Conservation (phyloP, 495 filamentous ascomycete species). For the Hypoxylon fuscum region DNA sequence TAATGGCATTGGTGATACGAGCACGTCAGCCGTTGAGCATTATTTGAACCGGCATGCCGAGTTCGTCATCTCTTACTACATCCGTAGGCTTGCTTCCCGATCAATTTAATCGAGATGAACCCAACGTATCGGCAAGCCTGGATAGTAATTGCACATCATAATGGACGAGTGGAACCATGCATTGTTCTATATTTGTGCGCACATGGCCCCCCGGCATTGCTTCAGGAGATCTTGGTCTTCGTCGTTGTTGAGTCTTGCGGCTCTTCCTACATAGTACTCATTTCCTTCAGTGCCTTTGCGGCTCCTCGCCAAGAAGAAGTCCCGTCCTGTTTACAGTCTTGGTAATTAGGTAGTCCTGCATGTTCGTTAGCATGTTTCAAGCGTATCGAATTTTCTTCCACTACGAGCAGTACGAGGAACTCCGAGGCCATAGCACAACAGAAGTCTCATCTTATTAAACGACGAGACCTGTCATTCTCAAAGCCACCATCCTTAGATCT, state of each 20-base stretch:
- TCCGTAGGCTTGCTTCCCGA: constrained; percentile 5
- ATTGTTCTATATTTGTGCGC: not conserved
- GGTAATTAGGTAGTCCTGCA: constrained; percentile 15
- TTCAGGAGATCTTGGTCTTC: not conserved
- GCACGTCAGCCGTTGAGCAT: constrained; percentile 12
- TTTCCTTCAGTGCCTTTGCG: not conserved
- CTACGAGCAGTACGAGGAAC: constrained; percentile 9
- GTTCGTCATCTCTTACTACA: constrained; percentile 7
- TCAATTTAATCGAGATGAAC: constrained; percentile 16
- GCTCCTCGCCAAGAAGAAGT: constrained; percentile 11
- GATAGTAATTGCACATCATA: not conserved
- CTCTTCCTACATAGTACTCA: not conserved
- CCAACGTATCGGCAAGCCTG: too few relatives aligned
- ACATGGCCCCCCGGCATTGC: not conserved
- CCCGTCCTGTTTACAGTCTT: constrained; percentile 2
- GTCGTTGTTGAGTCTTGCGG: constrained; percentile 2
- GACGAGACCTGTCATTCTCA: constrained; percentile 39
- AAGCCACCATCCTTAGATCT: constrained; percentile 33
- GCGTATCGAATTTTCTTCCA: constrained; percentile 13
- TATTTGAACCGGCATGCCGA: constrained; percentile 9
- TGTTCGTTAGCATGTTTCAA: constrained; percentile 25
- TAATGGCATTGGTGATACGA: constrained; percentile 16
- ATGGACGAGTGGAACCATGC: not conserved
- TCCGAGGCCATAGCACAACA: constrained; percentile 26
- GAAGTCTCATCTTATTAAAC: constrained; percentile 36